Evolutionary conservation across 768 basidiomycete genomes (phyloP), one percentile per base, ranked within the genome.

Genomic region (Phanerochaete carnosa): DNA sequence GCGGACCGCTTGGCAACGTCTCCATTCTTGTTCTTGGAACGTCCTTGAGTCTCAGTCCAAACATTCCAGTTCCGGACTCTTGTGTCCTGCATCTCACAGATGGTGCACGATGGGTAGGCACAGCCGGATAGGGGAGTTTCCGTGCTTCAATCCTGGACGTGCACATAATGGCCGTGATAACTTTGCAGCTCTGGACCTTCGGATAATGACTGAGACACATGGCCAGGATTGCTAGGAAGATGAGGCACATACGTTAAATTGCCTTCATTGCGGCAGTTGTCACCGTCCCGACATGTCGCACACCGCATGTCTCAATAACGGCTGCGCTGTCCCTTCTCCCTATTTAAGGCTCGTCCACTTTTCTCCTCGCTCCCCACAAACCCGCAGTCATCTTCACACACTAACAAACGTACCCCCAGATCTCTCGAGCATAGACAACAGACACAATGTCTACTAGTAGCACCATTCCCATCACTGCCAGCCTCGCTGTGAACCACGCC

Each of bases 401-500:
- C 22, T 26, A n/a, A n/a, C 13, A 19, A 49, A 13, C 47, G 32
- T 30, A 29, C 50, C 3, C 23, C 46, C 11, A 47, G 13, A 8
- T 29, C 19, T n/a, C n/a, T n/a, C n/a, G n/a, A n/a, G n/a, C n/a
- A n/a, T n/a, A n/a, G n/a, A 49, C 57, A 50, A 47, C 37, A 12
- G 26, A 6, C 32, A 33, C 25, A 16, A 59, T 59, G 51, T 37
- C 25, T 60, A 11, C 39, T 19, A 43, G 19, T n/a, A 73, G 70
- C 49, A 70, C 77, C 5, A 55, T 83, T 49, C 81, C 79, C 32
- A 82, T 86, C 70, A 66, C 74, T 23, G 74, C 81, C 37, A 76
- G 76, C 63, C 56, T 86, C 66, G 57, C 65, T 62, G 59, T 56
- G 54, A 59, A 72, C 22, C 77, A 79, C 46, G 81, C 77, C 19